Evolutionary conservation across 2,329 filamentous ascomycete species (phyloP), one percentile per base, ranked within the genome.

Genomic region (Pseudopithomyces chartarum): DNA sequence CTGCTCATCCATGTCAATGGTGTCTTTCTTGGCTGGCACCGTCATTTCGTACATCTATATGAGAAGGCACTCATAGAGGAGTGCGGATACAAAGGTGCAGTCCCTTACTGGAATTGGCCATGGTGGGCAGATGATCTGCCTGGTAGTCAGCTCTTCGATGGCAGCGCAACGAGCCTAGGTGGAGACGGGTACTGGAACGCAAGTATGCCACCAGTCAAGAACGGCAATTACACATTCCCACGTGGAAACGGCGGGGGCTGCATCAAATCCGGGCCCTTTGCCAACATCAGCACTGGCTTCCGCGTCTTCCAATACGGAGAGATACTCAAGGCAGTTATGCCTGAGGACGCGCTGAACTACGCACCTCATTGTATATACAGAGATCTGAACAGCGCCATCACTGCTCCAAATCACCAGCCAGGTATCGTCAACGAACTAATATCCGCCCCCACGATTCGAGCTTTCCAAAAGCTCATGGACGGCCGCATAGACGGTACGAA

Each of bases 171-270:
- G 52, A 74, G 78, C 15, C 69, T 75, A 63, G 62, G 78, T 32
- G 80, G 81, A 22, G 81, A 84, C 57, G 82, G 83, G 32, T 70
- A 65, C 12, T 74, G 66, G 49, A 69, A 65, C 22, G 48, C 59
- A 7, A 50, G 62, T 12, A 74, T 61, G 59, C 73, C 47, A 33
- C 46, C 66, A 15, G 61, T 54, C 13, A 56, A 52, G 2, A 65
- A 61, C 7, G 64, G 56, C 5, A 57, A 45, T 17, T 11, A 78
- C 42, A 66, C 57, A 11, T 68, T 81, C 29, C 82, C 79, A 0
- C 76, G 77, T 0, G 85, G 82, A 15, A 75, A 76, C 0, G 84
- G 84, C 17, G 84, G 84, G 29, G 84, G 84, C 1, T 86, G 83
- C 63, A 75, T 87, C 4, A 73, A 67, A 10, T 74, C 71, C 1